phyloP scores from a whole-genome alignment of 1,139 yeast species.

The Taphrina confusa region DNA sequence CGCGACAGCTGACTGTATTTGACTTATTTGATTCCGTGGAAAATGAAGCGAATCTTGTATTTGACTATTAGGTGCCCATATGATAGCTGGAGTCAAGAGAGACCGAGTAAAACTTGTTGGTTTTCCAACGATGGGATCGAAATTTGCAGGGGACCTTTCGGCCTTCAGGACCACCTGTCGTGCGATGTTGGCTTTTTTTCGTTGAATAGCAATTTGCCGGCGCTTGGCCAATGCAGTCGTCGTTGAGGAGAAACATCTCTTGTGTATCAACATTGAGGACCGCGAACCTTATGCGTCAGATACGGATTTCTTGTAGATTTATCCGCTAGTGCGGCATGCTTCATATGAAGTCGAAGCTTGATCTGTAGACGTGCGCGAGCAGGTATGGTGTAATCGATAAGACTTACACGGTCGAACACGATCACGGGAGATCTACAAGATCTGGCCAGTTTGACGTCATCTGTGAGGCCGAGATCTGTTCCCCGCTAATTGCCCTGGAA shows the following conservation, averaged over 20 bases:
- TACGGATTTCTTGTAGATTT: background rate
- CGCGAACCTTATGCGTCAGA: no score
- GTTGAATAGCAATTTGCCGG: conserved; percentile 32
- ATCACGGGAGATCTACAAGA: no score
- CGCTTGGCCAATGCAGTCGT: conserved; percentile 20
- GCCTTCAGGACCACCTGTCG: conserved; percentile 32
- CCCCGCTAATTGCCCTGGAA: no score
- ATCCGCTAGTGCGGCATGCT: no score
- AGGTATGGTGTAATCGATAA: no score
- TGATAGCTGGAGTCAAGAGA: conserved; percentile 24
- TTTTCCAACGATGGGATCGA: conserved; percentile 22
- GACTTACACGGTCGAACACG: no score
- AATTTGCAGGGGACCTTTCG: conserved; percentile 20
- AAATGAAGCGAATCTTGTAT: background rate
- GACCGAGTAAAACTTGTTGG: conserved; percentile 33
- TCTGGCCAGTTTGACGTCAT: background rate
- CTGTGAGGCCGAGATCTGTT: background rate
- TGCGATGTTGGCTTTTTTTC: conserved; percentile 32
- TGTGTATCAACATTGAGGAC: conserved; percentile 18
- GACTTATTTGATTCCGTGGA: conserved; percentile 4
- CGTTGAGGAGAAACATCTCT: conserved; percentile 16
- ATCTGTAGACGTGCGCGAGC: no score
- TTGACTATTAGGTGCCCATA: conserved; percentile 9
- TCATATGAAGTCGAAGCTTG: no score
- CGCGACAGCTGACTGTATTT: conserved; percentile 4